These are phyloP conservation scores for Neofusicoccum parvum DNA, from an alignment of 2,329 filamentous ascomycete species.

Conservation along the genomic window DNA sequence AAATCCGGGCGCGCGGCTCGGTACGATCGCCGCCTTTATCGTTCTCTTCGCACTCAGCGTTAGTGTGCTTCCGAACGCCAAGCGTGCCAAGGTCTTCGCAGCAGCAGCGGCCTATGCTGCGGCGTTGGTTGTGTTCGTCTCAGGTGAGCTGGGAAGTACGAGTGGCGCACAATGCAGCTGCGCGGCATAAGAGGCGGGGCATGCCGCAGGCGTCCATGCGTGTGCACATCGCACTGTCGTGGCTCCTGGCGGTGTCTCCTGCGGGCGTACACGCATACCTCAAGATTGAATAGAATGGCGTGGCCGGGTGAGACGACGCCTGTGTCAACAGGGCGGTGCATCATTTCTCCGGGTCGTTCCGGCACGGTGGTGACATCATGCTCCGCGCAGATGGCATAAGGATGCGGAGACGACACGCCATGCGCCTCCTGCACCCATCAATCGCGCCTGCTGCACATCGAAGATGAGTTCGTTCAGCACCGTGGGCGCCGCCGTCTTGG, in stretches of 20 bases:
- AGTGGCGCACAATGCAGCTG: background rate
- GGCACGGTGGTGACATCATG: conserved; percentile 7
- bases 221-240: no score
- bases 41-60: conserved; percentile 30
- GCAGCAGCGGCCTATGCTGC: conserved; percentile 31
- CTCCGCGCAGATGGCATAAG: background rate
- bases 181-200: no score
- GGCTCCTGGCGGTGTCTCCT: no score
- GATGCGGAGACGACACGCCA: conserved; percentile 9
- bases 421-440: background rate
- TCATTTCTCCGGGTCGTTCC: background rate
- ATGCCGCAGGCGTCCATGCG: no score
- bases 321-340: background rate
- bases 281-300: no score
- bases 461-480: conserved; percentile 7
- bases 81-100: conserved; percentile 30
- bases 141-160: background rate
- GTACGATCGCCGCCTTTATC: conserved; percentile 18
- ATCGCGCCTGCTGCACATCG: background rate
- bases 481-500: conserved; percentile 1
- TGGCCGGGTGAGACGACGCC: background rate
- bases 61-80: conserved; percentile 26
- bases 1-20: background rate
- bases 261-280: no score
- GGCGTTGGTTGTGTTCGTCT: conserved; percentile 30